Conservation (phyloP, 352 stramenopile species). For the Phytophthora multivora region DNA sequence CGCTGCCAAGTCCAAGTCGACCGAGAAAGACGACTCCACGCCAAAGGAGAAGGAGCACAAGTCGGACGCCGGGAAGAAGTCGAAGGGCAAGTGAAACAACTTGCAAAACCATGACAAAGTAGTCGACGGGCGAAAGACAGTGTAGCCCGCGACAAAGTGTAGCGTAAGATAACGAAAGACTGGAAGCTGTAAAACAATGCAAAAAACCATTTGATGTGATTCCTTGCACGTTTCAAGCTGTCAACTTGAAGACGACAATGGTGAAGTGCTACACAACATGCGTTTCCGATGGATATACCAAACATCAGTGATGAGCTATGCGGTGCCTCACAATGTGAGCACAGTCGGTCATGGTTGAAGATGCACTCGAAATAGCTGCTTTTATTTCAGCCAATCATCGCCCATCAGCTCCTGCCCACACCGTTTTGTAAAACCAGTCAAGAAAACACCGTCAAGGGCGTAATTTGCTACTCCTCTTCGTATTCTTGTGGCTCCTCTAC, state of each 20-base stretch:
- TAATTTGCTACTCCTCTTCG: slow-evolving; percentile 5
- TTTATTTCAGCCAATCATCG: slow-evolving; percentile 14
- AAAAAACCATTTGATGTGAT: neutral
- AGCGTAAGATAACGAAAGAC: neutral
- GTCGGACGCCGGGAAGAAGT: neutral
- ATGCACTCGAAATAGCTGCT: neutral
- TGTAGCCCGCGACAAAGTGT: neutral
- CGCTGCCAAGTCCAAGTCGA: neutral
- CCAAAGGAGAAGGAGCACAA: neutral
- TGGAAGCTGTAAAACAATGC: neutral
- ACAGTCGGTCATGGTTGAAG: neutral
- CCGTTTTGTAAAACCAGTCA: slow-evolving; percentile 16
- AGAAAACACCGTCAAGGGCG: slow-evolving; percentile 15
- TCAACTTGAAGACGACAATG: too few relatives aligned
- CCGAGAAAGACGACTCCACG: neutral
- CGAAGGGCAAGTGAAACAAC: neutral
- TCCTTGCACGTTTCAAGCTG: too few relatives aligned
- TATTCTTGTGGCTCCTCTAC: neutral
- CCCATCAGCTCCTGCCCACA: neutral
- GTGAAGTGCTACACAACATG: too few relatives aligned
- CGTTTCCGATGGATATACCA: too few relatives aligned
- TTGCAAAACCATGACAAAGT: neutral
- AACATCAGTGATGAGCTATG: too few relatives aligned
- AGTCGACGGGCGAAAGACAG: neutral
- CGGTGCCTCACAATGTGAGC: too few relatives aligned